Conservation (phyloP, 352 stramenopile species). For the Peronospora farinosa region DNA sequence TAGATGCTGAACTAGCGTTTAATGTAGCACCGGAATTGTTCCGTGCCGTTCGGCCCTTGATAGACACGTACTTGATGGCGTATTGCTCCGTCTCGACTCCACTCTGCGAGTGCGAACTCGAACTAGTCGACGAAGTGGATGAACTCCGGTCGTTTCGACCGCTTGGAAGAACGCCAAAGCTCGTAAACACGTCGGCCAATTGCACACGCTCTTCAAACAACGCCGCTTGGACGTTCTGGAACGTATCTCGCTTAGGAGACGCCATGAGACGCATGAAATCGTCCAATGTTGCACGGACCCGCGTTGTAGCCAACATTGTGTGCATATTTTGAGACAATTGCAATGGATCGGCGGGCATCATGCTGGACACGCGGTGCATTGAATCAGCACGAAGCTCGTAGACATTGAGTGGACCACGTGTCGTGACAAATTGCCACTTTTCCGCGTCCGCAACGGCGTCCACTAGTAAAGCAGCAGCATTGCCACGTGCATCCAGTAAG, state of each 20-base stretch:
- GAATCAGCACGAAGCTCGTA: constrained; percentile 51
- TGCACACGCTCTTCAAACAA: constrained; percentile 55
- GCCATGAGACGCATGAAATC: constrained; percentile 63
- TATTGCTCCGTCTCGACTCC: constrained; percentile 33
- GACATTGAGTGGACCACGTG: constrained; percentile 35
- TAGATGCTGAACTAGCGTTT: constrained; percentile 18
- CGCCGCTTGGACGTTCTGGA: constrained; percentile 50
- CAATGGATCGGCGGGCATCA: constrained; percentile 29
- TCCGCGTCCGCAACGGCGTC: constrained; percentile 51
- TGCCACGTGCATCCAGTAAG: constrained; percentile 40
- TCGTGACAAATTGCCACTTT: constrained; percentile 60
- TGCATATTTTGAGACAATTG: constrained; percentile 35
- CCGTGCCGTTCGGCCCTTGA: constrained; percentile 22
- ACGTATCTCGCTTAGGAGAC: constrained; percentile 36
- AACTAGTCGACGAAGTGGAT: constrained; percentile 25
- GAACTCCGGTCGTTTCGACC: constrained; percentile 9
- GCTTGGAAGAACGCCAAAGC: constrained; percentile 32
- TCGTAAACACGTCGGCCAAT: constrained; percentile 56
- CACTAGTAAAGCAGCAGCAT: constrained; percentile 50
- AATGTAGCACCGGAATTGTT: constrained; percentile 17
- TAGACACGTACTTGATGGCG: constrained; percentile 54
- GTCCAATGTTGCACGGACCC: constrained; percentile 50
- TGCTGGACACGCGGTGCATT: constrained; percentile 40
- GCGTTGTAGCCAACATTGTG: constrained; percentile 51
- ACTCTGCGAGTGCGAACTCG: constrained; percentile 20